Evolutionary conservation across 352 stramenopile species (phyloP), one percentile per base, ranked within the genome.

Genomic region (Phytophthora syringae): DNA sequence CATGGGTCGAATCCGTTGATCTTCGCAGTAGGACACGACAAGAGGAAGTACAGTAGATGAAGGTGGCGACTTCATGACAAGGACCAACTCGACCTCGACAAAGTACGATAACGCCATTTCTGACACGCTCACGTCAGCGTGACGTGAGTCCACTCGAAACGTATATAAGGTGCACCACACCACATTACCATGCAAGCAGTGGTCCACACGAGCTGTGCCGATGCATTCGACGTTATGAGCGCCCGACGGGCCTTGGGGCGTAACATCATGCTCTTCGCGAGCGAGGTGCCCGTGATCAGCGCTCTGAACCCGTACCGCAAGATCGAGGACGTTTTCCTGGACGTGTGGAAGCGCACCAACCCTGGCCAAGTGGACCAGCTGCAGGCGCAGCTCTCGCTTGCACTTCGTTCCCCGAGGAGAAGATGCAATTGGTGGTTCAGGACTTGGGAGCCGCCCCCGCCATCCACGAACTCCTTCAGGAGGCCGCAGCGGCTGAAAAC

Each of bases 301-400:
- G 88, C 84, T 10, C 36, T 93, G 53, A 94, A 95, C 61, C 86
- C 84, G 53, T 95, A 87, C 69, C 86, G 88, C 43, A 80, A 87
- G 65, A 89, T 95, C 64, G 87, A 93, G 44, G 86, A 95, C 47
- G 79, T 94, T 11, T 94, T 95, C 55, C 58, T 94, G 20, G 73
- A 79, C 52, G 75, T 88, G 12, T 95, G 88, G 88, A 85, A 84
- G 37, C 86, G 88, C 59, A 93, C 84, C n/a, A 82, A 88, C 54
- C 84, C 84, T n/a, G 61, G 53, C 28, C 86, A 93, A 51, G 59
- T 95, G 22, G 55, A 67, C 6, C 20, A 45, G 21, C 62, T 94
- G 44, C 72, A 89, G 50, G 28, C 76, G 18, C 39, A 86, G 10
- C 76, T 94, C 7, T 55, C 73, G 22, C 25, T 92, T 15, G 42